Evolutionary conservation across 495 filamentous ascomycete genomes (phyloP).

Genomic region (Annulohypoxylon moriforme): DNA sequence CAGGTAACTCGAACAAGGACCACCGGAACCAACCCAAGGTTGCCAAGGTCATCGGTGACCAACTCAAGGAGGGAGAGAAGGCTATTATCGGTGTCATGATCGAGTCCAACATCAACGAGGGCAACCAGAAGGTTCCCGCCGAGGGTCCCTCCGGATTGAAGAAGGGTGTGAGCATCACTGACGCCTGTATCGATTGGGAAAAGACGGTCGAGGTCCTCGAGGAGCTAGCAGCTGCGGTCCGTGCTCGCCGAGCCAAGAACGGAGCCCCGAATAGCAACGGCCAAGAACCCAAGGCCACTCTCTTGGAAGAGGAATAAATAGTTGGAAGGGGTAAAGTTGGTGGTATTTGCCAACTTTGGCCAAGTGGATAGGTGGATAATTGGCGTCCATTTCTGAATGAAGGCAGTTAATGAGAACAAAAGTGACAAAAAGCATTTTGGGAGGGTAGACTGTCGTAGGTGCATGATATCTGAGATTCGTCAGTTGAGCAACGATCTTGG

Average conservation of each 20-base stretch:
- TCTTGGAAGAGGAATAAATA: conserved; percentile 58
- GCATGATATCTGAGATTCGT: conserved; percentile 13
- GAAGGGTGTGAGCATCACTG: conserved; percentile 96
- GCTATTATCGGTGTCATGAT: conserved; percentile 98
- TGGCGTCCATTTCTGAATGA: neutral
- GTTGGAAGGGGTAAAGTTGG: neutral
- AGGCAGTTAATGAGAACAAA: neutral
- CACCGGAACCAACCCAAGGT: conserved; percentile 94
- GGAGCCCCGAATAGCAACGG: conserved; percentile 43
- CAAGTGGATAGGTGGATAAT: neutral
- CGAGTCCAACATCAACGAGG: conserved; percentile 96
- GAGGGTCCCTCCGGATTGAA: conserved; percentile 83
- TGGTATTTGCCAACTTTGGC: neutral
- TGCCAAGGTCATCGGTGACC: conserved; percentile 81
- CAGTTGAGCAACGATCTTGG: conserved; percentile 13
- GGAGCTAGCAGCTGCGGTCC: conserved; percentile 85
- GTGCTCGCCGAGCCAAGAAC: conserved; percentile 70
- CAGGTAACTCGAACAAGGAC: conserved; percentile 79
- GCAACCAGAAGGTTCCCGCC: conserved; percentile 90
- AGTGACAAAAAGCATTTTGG: neutral
- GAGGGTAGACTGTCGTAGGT: neutral
- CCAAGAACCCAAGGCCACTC: conserved; percentile 50
- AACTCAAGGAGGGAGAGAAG: conserved; percentile 86
- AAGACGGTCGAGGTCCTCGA: conserved; percentile 86
- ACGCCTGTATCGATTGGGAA: conserved; percentile 97